Evolutionary conservation across 2,329 filamentous ascomycete genomes (phyloP).

Genomic region (Fusarium equiseti): DNA sequence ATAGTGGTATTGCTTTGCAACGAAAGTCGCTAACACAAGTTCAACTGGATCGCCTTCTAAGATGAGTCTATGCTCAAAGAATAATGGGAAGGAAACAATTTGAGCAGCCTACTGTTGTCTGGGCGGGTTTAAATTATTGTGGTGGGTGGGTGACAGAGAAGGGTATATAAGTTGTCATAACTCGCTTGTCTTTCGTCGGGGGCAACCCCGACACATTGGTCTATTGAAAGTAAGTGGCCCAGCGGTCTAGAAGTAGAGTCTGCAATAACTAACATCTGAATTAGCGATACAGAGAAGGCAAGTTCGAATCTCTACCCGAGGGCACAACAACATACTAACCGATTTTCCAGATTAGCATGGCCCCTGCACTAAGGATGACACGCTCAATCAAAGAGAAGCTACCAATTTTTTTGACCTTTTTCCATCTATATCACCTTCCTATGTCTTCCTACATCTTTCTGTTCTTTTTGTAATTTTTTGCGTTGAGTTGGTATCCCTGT

Average conservation of each 20-base stretch:
- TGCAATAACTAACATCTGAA: neutral
- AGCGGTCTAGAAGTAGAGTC: neutral
- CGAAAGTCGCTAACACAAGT: slow-evolving; percentile 49
- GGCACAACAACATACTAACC: neutral
- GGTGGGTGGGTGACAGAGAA: neutral
- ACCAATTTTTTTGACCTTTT: slow-evolving; percentile 20
- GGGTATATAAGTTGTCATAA: neutral
- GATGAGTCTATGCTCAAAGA: no score
- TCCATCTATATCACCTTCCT: neutral
- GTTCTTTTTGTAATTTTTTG: no score
- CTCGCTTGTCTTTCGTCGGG: neutral
- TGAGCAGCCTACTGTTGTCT: neutral
- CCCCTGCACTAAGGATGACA: slow-evolving; percentile 88
- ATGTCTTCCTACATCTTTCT: no score
- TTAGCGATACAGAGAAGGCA: no score
- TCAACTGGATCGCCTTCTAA: slow-evolving; percentile 79
- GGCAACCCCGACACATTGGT: neutral
- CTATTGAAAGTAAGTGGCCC: neutral
- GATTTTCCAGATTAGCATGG: slow-evolving; percentile 81
- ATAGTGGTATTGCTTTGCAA: no score
- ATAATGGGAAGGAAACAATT: no score
- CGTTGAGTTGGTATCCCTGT: neutral
- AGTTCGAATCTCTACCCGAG: no score
- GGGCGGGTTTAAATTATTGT: neutral
- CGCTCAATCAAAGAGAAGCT: slow-evolving; percentile 36